A percentile compares a stretch with the other conserved stretches of the same genome.
Conservation (phyloP, 768 basidiomycete species). For the Lactarius pseudohatsudake region DNA sequence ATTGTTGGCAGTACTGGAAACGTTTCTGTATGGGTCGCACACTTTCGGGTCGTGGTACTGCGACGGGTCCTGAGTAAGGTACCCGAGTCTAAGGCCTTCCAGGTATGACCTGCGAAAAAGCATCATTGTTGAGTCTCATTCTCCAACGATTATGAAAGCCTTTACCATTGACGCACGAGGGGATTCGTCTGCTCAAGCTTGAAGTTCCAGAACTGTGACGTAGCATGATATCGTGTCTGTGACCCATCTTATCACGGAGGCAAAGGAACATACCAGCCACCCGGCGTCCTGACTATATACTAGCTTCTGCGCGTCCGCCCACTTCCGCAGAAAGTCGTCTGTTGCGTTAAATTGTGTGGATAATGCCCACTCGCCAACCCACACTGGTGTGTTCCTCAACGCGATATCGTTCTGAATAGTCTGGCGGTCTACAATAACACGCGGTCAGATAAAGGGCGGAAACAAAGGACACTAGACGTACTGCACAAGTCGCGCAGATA, state of each 20-base stretch:
- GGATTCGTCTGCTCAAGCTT: slow-evolving; percentile 59
- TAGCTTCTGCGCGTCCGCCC: slow-evolving; percentile 77
- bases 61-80: slow-evolving; percentile 63
- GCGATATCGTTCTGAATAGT: slow-evolving; percentile 51
- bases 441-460: background rate
- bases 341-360: slow-evolving; percentile 64
- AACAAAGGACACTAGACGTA: slow-evolving; percentile 36
- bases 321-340: slow-evolving; percentile 58
- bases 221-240: background rate
- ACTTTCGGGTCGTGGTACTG: slow-evolving; percentile 55
- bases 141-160: background rate
- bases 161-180: slow-evolving; percentile 65
- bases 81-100: slow-evolving; percentile 57
- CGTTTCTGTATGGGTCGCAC: slow-evolving; percentile 51
- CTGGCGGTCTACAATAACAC: slow-evolving; percentile 49
- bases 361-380: slow-evolving; percentile 62
- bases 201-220: slow-evolving; percentile 66
- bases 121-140: background rate
- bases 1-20: background rate
- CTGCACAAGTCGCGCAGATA: slow-evolving; percentile 73
- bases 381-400: slow-evolving; percentile 47
- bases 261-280: slow-evolving; percentile 55
- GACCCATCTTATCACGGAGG: background rate
- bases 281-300: slow-evolving; percentile 59
- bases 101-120: slow-evolving; percentile 61